Base-by-base conservation (phyloP, 148 eudicot genomes). In the Nepenthes gracilis region DNA sequence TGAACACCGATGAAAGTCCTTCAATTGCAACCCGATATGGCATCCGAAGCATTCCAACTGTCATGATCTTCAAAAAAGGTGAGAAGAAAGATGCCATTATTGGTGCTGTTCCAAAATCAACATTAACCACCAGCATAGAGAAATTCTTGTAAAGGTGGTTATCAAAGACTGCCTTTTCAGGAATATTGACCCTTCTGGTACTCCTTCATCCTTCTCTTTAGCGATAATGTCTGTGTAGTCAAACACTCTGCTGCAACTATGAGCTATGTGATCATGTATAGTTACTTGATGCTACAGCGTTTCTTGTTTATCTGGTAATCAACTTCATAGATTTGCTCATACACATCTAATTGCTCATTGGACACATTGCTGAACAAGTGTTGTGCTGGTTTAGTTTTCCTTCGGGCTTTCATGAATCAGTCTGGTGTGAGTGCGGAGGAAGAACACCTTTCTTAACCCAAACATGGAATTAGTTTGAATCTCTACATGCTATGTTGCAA, bases 41-140 rank as follows among this genome's bases (percentile, higher is more conserved):
- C 14, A 85, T 92, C 58, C 83, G 98, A 40, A 92, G 96, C 85
- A 85, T 92, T 62, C 98, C 98, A 2, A 92, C 96, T 2, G 88
- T 84, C 62, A 70, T 92, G 34, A 78, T 92, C 67, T 92, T 88
- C 83, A 92, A 92, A 77, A 67, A 59, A 11, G 98, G 98, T 15
- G 94, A 92, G 81, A 88, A 82, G 82, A 92, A 86, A 74, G 96
- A 92, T 15, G 76, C 94, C 5, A 74, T 92, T 51, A 86, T 88
- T 47, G 98, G 98, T n/a, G 98, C 98, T 15, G 96, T 92, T 68
- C 96, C 98, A 2, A 86, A 85, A 62, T 38, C 85, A 8, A 85
- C 94, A 11, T 73, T 92, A 55, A 67, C 81, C 61, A 78, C 75
- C 58, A 69, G 81, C 85, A 87, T 91, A 37, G 96, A 91, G 61